Conservation (phyloP, 768 basidiomycete species). For the Leccinum obscurum region DNA sequence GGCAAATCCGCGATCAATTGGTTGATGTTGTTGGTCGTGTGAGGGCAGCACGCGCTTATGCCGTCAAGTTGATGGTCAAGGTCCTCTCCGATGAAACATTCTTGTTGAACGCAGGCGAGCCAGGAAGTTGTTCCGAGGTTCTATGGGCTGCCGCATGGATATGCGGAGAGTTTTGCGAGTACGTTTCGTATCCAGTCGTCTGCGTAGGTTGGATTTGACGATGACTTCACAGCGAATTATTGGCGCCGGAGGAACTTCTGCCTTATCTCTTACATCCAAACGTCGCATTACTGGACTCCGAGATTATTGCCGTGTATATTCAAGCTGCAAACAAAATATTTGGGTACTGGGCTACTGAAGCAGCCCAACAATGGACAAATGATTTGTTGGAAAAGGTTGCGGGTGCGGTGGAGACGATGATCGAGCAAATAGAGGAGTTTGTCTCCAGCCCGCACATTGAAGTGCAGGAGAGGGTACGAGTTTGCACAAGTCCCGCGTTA, state of each 20-base stretch:
- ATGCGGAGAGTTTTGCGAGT: conserved; percentile 93
- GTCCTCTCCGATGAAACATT: conserved; percentile 79
- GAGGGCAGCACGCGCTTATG: conserved; percentile 67
- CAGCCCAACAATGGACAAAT: conserved; percentile 76
- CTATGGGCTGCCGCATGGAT: conserved; percentile 97
- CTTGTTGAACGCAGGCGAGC: conserved; percentile 62
- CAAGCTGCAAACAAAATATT: conserved; percentile 86
- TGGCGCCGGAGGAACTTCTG: conserved; percentile 73
- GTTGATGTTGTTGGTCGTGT: conserved; percentile 88
- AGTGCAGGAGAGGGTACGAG: conserved; percentile 85
- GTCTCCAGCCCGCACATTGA: conserved; percentile 71
- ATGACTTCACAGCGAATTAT: conserved; percentile 57
- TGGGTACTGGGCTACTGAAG: conserved; percentile 76
- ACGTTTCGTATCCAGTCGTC: conserved; percentile 28
- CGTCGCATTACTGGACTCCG: conserved; percentile 55
- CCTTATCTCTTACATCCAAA: conserved; percentile 65
- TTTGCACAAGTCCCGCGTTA: neutral
- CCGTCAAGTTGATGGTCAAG: conserved; percentile 82
- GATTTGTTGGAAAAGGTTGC: conserved; percentile 67
- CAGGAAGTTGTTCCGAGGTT: conserved; percentile 78
- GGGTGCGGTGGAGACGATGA: conserved; percentile 59
- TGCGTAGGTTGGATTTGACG: conserved; percentile 4
- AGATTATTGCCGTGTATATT: conserved; percentile 76
- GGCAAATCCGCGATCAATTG: conserved; percentile 77
- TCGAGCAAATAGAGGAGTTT: conserved; percentile 59